Evolutionary conservation across 2,329 filamentous ascomycete species (phyloP), one percentile per base, ranked within the genome.

Genomic region (Harringtonia aguacate): DNA sequence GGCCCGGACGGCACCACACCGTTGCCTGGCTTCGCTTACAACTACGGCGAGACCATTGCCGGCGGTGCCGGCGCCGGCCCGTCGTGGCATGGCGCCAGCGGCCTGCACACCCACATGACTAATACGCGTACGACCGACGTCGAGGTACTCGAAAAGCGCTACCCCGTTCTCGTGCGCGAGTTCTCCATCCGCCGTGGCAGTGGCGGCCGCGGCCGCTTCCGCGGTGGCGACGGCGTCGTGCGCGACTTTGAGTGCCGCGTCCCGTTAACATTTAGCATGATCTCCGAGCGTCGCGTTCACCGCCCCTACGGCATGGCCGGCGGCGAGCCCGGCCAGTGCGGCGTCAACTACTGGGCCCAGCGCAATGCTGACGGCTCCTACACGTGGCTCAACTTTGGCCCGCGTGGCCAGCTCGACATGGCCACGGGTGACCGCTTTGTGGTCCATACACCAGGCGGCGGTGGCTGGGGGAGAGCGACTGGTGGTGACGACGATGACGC

Each of bases 41-140:
- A 84, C 8, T 90, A 90, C 66, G 89, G 90, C 59, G 86, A 90
- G 61, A 90, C 85, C 6, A 88, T 92, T 49, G 80, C 81, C 0
- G 85, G 86, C 29, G 86, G 86, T 0, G 77, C 72, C 28, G 85
- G 84, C 21, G 86, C 84, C 0, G 84, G 84, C 0, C 73, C 79
- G 0, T 69, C 69, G 10, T 89, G 84, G 84, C 69, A 81, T 46
- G 85, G 85, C 24, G 81, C 82, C 8, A 77, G 69, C 39, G 84
- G 82, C 20, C 82, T 88, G 17, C 84, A 90, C 56, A 82, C 77
- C 2, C 84, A 90, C 61, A 88, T 88, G 83, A 90, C 85, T 6
- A 92, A 90, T 59, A 90, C 84, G 4, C 73, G 84, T 13, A 90
- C 89, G 55, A 89, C 85, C 0, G 85, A 90, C 56, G 72, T 80